Evolutionary conservation across 768 basidiomycete species (phyloP).

Genomic region (Panaeolus cyanescens): DNA sequence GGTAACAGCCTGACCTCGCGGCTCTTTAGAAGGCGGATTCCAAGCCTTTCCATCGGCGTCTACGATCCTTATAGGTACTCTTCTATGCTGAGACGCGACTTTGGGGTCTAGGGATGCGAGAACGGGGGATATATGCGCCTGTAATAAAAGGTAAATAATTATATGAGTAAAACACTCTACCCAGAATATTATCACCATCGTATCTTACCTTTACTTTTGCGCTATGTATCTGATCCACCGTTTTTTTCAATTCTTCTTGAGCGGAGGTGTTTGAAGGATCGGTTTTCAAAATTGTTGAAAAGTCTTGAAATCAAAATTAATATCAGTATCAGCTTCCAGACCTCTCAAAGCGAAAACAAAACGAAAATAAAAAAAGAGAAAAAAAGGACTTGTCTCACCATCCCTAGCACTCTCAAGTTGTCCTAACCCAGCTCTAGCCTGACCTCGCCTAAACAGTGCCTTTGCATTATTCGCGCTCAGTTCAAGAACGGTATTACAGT

Average conservation of each 20-base stretch:
- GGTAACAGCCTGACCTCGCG: neutral
- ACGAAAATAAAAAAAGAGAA: no score
- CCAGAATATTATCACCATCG: neutral
- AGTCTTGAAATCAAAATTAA: conserved; percentile 45
- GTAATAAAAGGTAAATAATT: conserved; percentile 24
- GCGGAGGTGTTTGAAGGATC: conserved; percentile 70
- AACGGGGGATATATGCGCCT: conserved; percentile 18
- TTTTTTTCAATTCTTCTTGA: conserved; percentile 59
- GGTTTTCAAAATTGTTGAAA: conserved; percentile 53
- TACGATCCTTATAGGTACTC: conserved; percentile 65
- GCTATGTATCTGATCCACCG: conserved; percentile 41
- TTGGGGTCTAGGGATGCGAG: conserved; percentile 13
- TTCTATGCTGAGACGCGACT: conserved; percentile 44
- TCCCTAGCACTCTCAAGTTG: conserved; percentile 57
- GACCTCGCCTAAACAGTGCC: conserved; percentile 75
- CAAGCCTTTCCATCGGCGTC: conserved; percentile 30
- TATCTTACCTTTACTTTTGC: conserved; percentile 35
- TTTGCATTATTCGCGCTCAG: conserved; percentile 69
- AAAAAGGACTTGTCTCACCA: conserved; percentile 53
- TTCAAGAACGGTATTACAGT: conserved; percentile 67
- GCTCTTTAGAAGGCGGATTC: neutral
- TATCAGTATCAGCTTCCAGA: neutral
- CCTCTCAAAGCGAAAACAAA: no score
- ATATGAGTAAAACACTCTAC: neutral
- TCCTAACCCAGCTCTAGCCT: conserved; percentile 64